Evolutionary conservation across 129 eudicot species (phyloP).

Genomic region (Flaveria brownii): DNA sequence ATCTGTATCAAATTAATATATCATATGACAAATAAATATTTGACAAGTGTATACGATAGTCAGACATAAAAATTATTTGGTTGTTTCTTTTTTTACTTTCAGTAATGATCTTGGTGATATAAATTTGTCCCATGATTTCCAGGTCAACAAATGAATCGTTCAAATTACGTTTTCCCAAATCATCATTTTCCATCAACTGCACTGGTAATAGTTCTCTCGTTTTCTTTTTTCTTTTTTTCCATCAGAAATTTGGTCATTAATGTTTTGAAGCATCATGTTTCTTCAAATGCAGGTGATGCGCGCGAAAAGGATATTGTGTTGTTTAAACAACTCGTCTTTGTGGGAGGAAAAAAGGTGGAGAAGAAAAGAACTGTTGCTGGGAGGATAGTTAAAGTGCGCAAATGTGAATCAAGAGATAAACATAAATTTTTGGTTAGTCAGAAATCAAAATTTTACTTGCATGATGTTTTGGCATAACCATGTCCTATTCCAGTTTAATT

Average conservation of each 20-base stretch:
- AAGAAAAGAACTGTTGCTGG: constrained; percentile 71
- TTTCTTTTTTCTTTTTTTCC: constrained; percentile 1
- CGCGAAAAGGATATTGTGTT: constrained; percentile 78
- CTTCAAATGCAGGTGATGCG: constrained; percentile 73
- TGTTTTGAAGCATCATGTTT: constrained; percentile 5
- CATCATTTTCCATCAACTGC: constrained; percentile 78
- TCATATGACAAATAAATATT: neutral
- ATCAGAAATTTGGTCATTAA: neutral
- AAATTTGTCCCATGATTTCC: neutral
- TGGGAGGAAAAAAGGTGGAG: constrained; percentile 45
- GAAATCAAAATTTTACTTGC: neutral
- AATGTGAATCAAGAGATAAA: constrained; percentile 75
- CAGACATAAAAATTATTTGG: neutral
- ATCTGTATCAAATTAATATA: neutral
- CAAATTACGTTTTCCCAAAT: constrained; percentile 63
- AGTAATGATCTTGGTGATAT: neutral
- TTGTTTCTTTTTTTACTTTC: neutral
- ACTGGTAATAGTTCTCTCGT: constrained; percentile 50
- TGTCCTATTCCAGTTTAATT: constrained; percentile 2
- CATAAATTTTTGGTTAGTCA: constrained; percentile 81
- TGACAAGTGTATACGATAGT: neutral
- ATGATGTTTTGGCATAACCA: neutral
- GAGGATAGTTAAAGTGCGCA: constrained; percentile 74
- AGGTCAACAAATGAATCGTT: constrained; percentile 67
- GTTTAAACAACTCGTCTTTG: constrained; percentile 66